These are phyloP conservation scores for Fusarium sp. DNA, from an alignment of 2,329 filamentous ascomycete species.

Conservation along the genomic window DNA sequence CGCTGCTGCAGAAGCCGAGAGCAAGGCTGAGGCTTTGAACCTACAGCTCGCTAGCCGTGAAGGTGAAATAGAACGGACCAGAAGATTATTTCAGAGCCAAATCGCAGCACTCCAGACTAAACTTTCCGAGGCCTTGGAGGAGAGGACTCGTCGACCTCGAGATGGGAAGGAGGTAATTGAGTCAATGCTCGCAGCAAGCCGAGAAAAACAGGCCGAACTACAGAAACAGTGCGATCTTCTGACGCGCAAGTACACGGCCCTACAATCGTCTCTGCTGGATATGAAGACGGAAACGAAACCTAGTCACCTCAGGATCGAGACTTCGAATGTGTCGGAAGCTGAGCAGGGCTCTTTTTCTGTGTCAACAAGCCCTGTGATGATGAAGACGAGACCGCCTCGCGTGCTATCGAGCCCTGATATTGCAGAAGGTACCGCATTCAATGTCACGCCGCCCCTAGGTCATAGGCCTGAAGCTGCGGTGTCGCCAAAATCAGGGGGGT, in stretches of 20 bases:
- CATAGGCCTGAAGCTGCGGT: conserved; percentile 48
- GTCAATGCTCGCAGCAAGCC: conserved; percentile 62
- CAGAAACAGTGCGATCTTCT: conserved; percentile 65
- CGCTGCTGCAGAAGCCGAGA: conserved; percentile 69
- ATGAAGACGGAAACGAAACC: conserved; percentile 54
- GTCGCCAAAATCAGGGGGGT: conserved; percentile 48
- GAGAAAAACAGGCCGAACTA: conserved; percentile 65
- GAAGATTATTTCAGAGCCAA: conserved; percentile 61
- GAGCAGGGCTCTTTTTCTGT: conserved; percentile 55
- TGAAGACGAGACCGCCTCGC: conserved; percentile 54
- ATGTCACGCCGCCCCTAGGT: conserved; percentile 59
- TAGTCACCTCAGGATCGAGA: conserved; percentile 40
- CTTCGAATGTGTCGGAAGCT: conserved; percentile 38
- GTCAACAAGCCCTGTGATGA: conserved; percentile 55
- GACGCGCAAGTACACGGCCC: conserved; percentile 63
- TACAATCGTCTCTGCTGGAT: conserved; percentile 64
- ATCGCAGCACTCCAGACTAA: conserved; percentile 61
- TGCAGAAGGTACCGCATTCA: conserved; percentile 58
- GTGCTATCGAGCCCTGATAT: conserved; percentile 60
- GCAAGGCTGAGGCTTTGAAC: conserved; percentile 68
- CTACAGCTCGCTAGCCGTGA: conserved; percentile 67
- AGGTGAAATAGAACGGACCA: conserved; percentile 59
- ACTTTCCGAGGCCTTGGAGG: conserved; percentile 56
- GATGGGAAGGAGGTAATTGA: conserved; percentile 58
- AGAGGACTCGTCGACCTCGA: conserved; percentile 41